Evolutionary conservation across 2,329 filamentous ascomycete genomes (phyloP), one percentile per base, ranked within the genome.

Genomic region (Dothideomycetes sp.): DNA sequence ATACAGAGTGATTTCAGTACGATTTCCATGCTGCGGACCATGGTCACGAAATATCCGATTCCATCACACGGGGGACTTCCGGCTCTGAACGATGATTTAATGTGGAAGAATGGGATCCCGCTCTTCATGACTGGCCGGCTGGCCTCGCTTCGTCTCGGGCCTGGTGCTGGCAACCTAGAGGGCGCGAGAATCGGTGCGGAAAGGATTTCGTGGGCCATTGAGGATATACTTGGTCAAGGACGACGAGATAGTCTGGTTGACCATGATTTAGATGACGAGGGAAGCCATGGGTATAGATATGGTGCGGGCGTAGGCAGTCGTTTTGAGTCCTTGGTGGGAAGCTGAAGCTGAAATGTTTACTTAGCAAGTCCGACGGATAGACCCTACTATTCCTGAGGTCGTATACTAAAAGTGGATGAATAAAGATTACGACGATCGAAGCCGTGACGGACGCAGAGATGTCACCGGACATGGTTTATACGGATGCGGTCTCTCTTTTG

Each of bases 121-220:
- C 58, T 87, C 1, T 88, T 86, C 52, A 60, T 84, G 42, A 78
- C 79, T 0, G 84, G 81, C 2, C 68, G 76, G 38, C 60, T 88
- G 27, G 83, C 79, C 0, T 75, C 70, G 1, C 56, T 89, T 48
- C 69, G 77, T 41, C 61, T 89, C 0, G 83, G 84, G 0, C 83
- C 84, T 9, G 81, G 77, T 1, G 81, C 80, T 1, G 75, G 74
- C 0, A 88, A 88, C 54, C 63, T 88, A 3, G 82, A 81, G 19
- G 84, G 84, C 0, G 81, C 81, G 3, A 72, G 83, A 47, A 54
- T 79, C 18, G 81, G 81, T 0, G 82, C 83, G 0, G 84, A 88
- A 61, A 70, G 83, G 36, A 75, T 86, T 34, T 75, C 76, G 1
- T 84, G 80, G 79, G 75, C 73, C 1, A 68, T 86, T 36, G 72